Percentiles rank a stretch among this genome's conserved stretches.
These are phyloP conservation scores for Thinopyrum elongatum DNA, from an alignment of 176 grass and related monocot genomes.

Conservation along the genomic window DNA sequence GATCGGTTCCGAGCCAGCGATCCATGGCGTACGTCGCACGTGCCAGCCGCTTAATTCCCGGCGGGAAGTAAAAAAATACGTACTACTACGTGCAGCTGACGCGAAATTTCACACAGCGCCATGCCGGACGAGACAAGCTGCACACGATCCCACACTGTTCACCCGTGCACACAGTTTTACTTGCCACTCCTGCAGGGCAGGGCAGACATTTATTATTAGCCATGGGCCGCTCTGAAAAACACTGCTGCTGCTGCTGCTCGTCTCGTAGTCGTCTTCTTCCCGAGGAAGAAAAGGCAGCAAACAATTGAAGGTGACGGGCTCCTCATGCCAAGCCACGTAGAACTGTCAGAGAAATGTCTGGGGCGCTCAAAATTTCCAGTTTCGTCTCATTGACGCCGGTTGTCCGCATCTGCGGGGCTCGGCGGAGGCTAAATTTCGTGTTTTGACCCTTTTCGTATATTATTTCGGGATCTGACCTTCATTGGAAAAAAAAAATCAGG, in stretches of 20 bases:
- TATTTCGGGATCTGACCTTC: no score
- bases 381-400: background rate
- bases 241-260: no score
- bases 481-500: no score
- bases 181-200: background rate
- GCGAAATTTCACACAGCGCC: background rate
- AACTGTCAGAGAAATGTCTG: background rate
- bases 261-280: background rate
- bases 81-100: background rate
- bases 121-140: slow-evolving; percentile 22
- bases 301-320: background rate
- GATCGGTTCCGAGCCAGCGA: background rate
- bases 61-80: background rate
- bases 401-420: background rate
- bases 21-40: slow-evolving; percentile 15
- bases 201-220: background rate
- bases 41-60: slow-evolving; percentile 35
- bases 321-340: background rate
- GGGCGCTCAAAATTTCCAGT: background rate
- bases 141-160: slow-evolving; percentile 44
- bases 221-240: background rate
- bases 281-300: background rate
- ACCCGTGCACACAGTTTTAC: slow-evolving; percentile 27
- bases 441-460: no score
- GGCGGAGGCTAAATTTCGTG: no score